These are phyloP conservation scores for Penicillium dipodomyicola DNA, from an alignment of 495 filamentous ascomycete species.

Conservation along the genomic window DNA sequence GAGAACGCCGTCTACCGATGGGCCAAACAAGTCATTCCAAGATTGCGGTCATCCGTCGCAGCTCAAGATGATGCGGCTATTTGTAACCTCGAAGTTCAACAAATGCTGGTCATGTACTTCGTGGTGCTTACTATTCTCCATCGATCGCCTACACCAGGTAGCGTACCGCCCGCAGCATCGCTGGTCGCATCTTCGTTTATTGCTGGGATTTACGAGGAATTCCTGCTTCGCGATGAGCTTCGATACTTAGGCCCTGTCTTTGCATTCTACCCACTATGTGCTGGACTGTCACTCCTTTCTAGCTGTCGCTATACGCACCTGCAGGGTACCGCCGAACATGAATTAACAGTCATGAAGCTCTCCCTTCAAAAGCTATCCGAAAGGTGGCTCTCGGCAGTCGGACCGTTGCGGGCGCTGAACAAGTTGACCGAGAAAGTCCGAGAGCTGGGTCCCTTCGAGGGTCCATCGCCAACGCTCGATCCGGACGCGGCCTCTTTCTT, in stretches of 20 bases:
- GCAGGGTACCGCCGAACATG: slow-evolving; percentile 29
- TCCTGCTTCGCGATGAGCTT: slow-evolving; percentile 30
- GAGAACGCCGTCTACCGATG: slow-evolving; percentile 33
- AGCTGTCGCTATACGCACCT: slow-evolving; percentile 28
- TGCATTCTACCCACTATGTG: slow-evolving; percentile 30
- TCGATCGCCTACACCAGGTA: slow-evolving; percentile 26
- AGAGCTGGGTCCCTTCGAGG: slow-evolving; percentile 23
- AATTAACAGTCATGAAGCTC: slow-evolving; percentile 32
- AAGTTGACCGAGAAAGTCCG: slow-evolving; percentile 32
- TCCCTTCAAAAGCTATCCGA: slow-evolving; percentile 32
- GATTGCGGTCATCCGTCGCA: slow-evolving; percentile 19
- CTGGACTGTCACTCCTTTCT: slow-evolving; percentile 27
- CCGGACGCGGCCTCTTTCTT: slow-evolving; percentile 28
- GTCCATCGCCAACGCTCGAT: slow-evolving; percentile 19
- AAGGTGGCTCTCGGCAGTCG: slow-evolving; percentile 31
- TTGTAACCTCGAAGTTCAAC: slow-evolving; percentile 25
- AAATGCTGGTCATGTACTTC: slow-evolving; percentile 31
- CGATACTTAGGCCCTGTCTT: slow-evolving; percentile 31
- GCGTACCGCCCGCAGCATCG: slow-evolving; percentile 26
- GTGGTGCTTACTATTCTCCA: slow-evolving; percentile 29
- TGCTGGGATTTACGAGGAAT: slow-evolving; percentile 33
- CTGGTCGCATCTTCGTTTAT: slow-evolving; percentile 31
- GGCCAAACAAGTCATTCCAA: slow-evolving; percentile 32
- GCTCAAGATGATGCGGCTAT: slow-evolving; percentile 22
- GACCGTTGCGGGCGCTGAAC: slow-evolving; percentile 28